A percentile compares a stretch with the other conserved stretches of the same genome.
These are phyloP conservation scores for Fusarium pilosicola DNA, from an alignment of 2,329 filamentous ascomycete genomes.

Conservation along the genomic window DNA sequence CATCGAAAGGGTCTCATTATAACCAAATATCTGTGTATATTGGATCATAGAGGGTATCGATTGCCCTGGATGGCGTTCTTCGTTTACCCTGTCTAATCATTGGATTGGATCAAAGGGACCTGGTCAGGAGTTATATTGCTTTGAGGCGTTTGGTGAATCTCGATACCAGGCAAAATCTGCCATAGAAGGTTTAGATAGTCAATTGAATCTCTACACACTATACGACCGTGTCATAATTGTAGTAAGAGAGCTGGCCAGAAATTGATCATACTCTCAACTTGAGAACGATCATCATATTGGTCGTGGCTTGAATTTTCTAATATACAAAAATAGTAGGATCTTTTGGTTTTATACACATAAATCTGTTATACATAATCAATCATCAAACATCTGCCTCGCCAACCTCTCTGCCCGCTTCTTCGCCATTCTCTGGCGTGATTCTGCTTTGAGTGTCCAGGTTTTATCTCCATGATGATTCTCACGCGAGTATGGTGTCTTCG, in stretches of 20 bases:
- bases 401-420: neutral
- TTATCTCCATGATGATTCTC: neutral
- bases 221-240: neutral
- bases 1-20: neutral
- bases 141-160: slow-evolving; percentile 27
- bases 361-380: slow-evolving; percentile 22
- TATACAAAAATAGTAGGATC: slow-evolving; percentile 10
- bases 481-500: neutral
- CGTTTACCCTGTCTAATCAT: neutral
- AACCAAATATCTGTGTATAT: neutral
- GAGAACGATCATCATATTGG: neutral
- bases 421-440: neutral
- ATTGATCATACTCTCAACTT: neutral
- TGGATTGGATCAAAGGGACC: neutral
- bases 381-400: slow-evolving; percentile 4
- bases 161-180: slow-evolving; percentile 23
- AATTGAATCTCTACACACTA: slow-evolving; percentile 9
- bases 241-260: neutral
- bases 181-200: slow-evolving; percentile 14
- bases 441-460: neutral
- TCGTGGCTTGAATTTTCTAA: slow-evolving; percentile 8
- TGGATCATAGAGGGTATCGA: slow-evolving; percentile 11
- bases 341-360: slow-evolving; percentile 22
- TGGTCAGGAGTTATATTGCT: neutral
- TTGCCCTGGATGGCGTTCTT: slow-evolving; percentile 11